Base-by-base conservation (phyloP, 495 filamentous ascomycete genomes). In the Delitschia confertaspora region DNA sequence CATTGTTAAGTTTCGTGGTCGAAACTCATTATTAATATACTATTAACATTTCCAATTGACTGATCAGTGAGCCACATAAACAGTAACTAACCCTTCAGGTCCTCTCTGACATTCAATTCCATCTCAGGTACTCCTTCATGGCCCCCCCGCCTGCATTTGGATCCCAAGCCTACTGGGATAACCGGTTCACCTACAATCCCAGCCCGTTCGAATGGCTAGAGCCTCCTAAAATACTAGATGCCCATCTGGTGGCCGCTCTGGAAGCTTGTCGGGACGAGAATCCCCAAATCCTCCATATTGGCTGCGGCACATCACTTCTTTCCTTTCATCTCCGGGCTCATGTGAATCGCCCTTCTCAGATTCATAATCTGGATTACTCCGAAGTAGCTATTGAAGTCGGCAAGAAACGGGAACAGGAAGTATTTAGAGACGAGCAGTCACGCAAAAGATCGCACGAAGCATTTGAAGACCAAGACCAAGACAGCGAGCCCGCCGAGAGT, bases 291-390 rank as follows among this genome's bases (percentile, higher is more conserved):
- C 33, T 59, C 5, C 56, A 59, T 43, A 56, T 59, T 34, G 56
- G 56, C 38, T 56, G 56, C 22, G 56, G 56, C 2, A 55, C 51
- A 14, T 56, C 52, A 11, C 30, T 52, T 29, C 40, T 59, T 1
- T 56, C 56, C 2, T 55, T 46, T 19, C 56, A 59, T 31, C 45
- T 59, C 11, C 51, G 56, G 7, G 45, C 48, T 3, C 52, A 53
- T 35, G 48, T 56, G 7, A 39, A 41, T 0, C 11, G 38, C 2
- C 56, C 56, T 3, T 21, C 14, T 4, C 40, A 49, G 23, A 48
- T 59, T n/a, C 47, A 56, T 18, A 59, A 59, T 38, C 23, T 59
- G 22, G 56, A 59, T 30, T 59, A 56, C 30, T 55, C 56, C 6
- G 42, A 53, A 17, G 51, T 47, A 7, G 56, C 52, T 3, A 44